These are phyloP conservation scores for Boechera divaricarpa DNA, from an alignment of 345 rosid species.

Conservation along the genomic window DNA sequence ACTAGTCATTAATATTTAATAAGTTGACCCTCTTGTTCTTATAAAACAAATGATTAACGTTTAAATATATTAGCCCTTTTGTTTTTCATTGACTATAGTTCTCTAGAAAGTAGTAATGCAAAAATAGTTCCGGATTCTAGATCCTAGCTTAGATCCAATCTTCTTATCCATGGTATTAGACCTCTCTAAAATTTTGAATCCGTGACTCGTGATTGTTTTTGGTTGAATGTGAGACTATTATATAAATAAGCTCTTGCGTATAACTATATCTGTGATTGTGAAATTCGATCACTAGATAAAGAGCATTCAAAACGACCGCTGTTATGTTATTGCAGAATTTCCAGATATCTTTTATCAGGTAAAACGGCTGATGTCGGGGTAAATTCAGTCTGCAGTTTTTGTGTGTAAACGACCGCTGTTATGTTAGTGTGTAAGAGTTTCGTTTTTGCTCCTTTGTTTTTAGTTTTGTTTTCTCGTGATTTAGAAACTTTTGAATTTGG, in stretches of 20 bases:
- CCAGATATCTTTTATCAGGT: not conserved
- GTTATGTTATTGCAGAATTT: not conserved
- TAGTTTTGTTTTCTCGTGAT: not conserved
- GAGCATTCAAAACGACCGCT: not conserved
- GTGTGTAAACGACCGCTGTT: too few species aligned
- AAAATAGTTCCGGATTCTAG: not conserved
- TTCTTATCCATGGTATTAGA: not conserved
- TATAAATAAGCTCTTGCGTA: not conserved
- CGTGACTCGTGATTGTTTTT: not conserved
- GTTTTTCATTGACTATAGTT: not conserved
- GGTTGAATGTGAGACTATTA: not conserved
- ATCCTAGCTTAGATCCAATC: not conserved
- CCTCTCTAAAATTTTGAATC: not conserved
- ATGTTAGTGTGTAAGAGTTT: not conserved
- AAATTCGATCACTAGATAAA: not conserved
- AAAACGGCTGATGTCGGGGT: not conserved
- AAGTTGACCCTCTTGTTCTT: not conserved
- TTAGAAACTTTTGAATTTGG: not conserved
- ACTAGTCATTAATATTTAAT: not conserved
- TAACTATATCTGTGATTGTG: not conserved
- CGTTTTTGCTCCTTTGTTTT: not conserved
- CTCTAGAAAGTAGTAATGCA: not conserved
- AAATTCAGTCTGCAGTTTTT: too few species aligned
- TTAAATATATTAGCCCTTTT: not conserved
- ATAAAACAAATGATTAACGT: not conserved